phyloP scores from a whole-genome alignment of 75 land plant genomes.

The Cryptomeria japonica region DNA sequence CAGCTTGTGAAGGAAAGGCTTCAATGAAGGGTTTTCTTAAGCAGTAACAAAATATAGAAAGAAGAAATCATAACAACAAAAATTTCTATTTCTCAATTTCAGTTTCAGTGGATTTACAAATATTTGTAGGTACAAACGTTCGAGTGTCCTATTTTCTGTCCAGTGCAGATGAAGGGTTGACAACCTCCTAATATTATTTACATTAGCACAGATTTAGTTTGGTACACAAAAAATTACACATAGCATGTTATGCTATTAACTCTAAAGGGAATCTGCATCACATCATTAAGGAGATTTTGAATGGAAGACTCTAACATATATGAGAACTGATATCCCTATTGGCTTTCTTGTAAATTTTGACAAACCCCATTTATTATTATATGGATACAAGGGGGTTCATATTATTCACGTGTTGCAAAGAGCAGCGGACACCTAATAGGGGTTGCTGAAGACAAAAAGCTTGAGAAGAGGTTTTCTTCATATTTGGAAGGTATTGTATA shows the following conservation, averaged over 20 bases:
- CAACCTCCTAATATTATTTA: not conserved
- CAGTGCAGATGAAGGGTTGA: not conserved
- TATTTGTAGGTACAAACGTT: no score
- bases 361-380: not conserved
- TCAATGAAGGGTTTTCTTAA: not conserved
- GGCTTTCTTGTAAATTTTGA: no score
- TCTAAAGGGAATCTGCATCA: no score
- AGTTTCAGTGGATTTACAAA: not conserved
- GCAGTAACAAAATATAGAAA: not conserved
- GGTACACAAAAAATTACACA: no score
- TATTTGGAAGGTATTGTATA: no score
- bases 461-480: no score
- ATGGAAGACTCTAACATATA: not conserved
- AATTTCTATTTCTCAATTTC: no score
- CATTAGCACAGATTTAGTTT: not conserved
- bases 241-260: not conserved
- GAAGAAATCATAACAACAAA: no score
- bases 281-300: not conserved
- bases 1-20: not conserved
- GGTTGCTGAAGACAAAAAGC: not conserved
- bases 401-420: not conserved
- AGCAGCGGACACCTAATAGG: not conserved
- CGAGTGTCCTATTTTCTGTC: no score
- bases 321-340: no score
- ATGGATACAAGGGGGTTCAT: not conserved